Conservation (phyloP, 331 rosid species). For the Saraca asoca region DNA sequence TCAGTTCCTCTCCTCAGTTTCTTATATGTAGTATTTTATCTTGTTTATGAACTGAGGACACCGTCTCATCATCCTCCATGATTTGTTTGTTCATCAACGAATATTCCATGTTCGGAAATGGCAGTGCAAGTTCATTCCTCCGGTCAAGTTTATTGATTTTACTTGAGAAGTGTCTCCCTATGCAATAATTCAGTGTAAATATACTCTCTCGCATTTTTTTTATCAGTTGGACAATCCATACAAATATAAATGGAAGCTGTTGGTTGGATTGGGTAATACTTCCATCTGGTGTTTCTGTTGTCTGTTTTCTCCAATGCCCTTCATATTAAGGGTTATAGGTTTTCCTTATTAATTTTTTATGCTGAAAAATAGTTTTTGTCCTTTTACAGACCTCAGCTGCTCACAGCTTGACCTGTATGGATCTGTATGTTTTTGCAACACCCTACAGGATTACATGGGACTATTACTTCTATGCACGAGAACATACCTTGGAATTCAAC, state of each 20-base stretch:
- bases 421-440: conserved; percentile 86
- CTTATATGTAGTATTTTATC: too few relatives aligned
- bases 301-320: background rate
- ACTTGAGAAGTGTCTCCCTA: background rate
- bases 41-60: background rate
- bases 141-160: background rate
- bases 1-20: too few relatives aligned
- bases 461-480: conserved; percentile 77
- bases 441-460: conserved; percentile 95
- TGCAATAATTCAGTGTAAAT: too few relatives aligned
- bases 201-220: too few relatives aligned
- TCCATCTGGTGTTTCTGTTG: background rate
- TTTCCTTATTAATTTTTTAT: too few relatives aligned
- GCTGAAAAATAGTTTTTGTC: conserved; percentile 4
- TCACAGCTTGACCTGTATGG: conserved; percentile 97
- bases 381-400: conserved; percentile 70
- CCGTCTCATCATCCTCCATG: background rate
- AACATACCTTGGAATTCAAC: conserved; percentile 73
- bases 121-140: background rate
- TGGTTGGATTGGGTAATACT: too few relatives aligned
- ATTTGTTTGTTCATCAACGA: background rate
- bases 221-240: too few relatives aligned
- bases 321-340: background rate
- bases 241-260: too few relatives aligned
- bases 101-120: background rate